phyloP scores from a whole-genome alignment of 2,329 filamentous ascomycete species.

The Trichophyton simii region DNA sequence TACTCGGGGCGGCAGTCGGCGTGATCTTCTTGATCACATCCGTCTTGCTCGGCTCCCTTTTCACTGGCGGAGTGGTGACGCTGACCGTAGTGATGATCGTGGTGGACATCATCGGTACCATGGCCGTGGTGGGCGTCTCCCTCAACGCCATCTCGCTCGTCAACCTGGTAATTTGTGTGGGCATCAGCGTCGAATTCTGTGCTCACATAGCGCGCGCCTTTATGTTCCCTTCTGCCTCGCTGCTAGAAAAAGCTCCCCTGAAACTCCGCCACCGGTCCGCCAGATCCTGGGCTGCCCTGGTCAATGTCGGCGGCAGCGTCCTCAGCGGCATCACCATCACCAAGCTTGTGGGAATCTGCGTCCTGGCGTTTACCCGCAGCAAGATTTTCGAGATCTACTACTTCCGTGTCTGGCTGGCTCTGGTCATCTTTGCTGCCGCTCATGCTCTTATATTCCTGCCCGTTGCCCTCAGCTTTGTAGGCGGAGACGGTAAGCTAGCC shows the following conservation, averaged over 20 bases:
- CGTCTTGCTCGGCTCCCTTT: slow-evolving; percentile 67
- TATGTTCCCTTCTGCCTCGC: slow-evolving; percentile 73
- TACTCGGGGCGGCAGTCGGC: slow-evolving; percentile 70
- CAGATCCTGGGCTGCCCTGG: slow-evolving; percentile 80
- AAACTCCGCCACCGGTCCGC: slow-evolving; percentile 72
- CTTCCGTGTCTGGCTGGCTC: slow-evolving; percentile 87
- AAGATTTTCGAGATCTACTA: slow-evolving; percentile 99
- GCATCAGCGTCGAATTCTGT: slow-evolving; percentile 94
- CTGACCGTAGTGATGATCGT: slow-evolving; percentile 86
- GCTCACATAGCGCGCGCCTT: slow-evolving; percentile 93
- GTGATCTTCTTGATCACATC: slow-evolving; percentile 75
- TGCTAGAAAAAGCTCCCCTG: slow-evolving; percentile 68
- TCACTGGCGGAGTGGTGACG: slow-evolving; percentile 71
- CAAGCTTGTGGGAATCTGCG: slow-evolving; percentile 81
- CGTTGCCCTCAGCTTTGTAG: slow-evolving; percentile 72
- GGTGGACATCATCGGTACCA: slow-evolving; percentile 84
- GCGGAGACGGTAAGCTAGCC: slow-evolving; percentile 53
- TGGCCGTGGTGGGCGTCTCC: slow-evolving; percentile 78
- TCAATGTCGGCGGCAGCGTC: slow-evolving; percentile 88
- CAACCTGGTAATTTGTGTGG: slow-evolving; percentile 92
- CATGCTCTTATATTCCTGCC: slow-evolving; percentile 88
- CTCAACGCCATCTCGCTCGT: slow-evolving; percentile 92
- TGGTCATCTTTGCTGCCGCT: slow-evolving; percentile 76
- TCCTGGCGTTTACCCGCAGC: slow-evolving; percentile 84
- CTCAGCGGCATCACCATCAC: slow-evolving; percentile 95